phyloP scores from a whole-genome alignment of 2,329 filamentous ascomycete species.

The Proliferodiscus dingleyae region DNA sequence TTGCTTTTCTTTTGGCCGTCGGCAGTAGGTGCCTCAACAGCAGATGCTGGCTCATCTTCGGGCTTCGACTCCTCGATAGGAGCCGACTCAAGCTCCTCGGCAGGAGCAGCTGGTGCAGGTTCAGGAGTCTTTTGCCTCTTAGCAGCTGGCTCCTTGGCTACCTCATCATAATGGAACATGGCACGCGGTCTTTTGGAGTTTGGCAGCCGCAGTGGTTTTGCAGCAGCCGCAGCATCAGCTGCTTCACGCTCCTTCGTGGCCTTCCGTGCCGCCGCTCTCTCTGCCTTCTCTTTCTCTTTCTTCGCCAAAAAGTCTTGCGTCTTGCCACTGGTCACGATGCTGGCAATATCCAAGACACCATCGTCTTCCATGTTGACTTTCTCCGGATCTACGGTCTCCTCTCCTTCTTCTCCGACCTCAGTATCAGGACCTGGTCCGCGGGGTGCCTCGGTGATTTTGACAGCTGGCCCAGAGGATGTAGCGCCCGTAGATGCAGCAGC shows the following conservation, averaged over 20 bases:
- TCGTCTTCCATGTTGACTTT: constrained; percentile 50
- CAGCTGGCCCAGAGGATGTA: constrained; percentile 29
- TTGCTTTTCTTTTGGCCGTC: constrained; percentile 26
- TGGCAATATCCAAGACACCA: constrained; percentile 78
- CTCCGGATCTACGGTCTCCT: constrained; percentile 37
- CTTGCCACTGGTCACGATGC: constrained; percentile 75
- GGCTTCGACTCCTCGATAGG: constrained; percentile 4
- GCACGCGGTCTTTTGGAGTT: constrained; percentile 68
- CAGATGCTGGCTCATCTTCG: constrained; percentile 10
- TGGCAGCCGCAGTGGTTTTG: constrained; percentile 57
- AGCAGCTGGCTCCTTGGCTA: constrained; percentile 41
- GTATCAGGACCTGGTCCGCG: constrained; percentile 16
- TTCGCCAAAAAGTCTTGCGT: constrained; percentile 78
- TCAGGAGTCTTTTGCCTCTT: constrained; percentile 35
- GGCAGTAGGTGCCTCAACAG: constrained; percentile 4
- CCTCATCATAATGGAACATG: constrained; percentile 69
- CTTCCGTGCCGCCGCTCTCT: constrained; percentile 58
- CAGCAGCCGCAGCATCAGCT: constrained; percentile 42
- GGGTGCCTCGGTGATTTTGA: constrained; percentile 30
- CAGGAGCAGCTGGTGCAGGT: constrained; percentile 6
- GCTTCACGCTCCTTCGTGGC: constrained; percentile 51
- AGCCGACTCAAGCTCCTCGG: constrained; percentile 11
- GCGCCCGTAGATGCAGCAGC: constrained; percentile 31
- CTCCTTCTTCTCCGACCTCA: constrained; percentile 30
- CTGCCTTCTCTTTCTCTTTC: constrained; percentile 74